Base-by-base conservation (phyloP, 1,139 yeast genomes). In the Debaryomyces udenii region DNA sequence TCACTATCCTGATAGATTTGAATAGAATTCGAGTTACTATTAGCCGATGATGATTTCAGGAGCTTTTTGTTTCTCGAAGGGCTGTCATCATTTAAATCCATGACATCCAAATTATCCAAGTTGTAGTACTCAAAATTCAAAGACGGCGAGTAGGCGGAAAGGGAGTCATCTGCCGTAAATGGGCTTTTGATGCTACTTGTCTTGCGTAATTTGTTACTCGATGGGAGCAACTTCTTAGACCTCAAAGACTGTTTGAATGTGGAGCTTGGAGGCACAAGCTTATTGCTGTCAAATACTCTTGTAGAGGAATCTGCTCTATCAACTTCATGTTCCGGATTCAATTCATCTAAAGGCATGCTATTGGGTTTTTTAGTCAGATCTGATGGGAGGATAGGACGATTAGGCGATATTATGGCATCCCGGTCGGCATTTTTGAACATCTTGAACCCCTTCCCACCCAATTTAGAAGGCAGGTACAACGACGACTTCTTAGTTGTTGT, bases 51-150 rank as follows among this genome's bases (percentile, higher is more conserved):
- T 38, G 48, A 50, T 37, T 53, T 58, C 3, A 69, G 59, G 18
- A 55, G 51, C 43, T 67, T 68, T 34, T 73, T 48, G 39, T 57
- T 60, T 36, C 64, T 64, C 4, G 72, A 64, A 3, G 75, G 75
- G 45, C 69, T 59, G 44, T 67, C 32, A 16, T 38, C 41, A 10
- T 38, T 63, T 17, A 53, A 30, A 35, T 56, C 68, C 29, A 58
- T 33, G 50, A 64, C 67, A 44, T 68, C 74, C 30, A 59, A 48
- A 33, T 60, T 57, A 43, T 62, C 42, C 27, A 59, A 47, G 35
- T 61, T 57, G 43, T 61, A 64, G 43, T 61, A 63, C 22, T 64
- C 70, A 31, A 60, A 56, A 27, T 58, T 51, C 16, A 41, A 40
- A n/a, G 50, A 26, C 10, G 40, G 17, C 11, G 40, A 32, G 20